phyloP scores from a whole-genome alignment of 2,329 filamentous ascomycete species.

The Alternaria panax region DNA sequence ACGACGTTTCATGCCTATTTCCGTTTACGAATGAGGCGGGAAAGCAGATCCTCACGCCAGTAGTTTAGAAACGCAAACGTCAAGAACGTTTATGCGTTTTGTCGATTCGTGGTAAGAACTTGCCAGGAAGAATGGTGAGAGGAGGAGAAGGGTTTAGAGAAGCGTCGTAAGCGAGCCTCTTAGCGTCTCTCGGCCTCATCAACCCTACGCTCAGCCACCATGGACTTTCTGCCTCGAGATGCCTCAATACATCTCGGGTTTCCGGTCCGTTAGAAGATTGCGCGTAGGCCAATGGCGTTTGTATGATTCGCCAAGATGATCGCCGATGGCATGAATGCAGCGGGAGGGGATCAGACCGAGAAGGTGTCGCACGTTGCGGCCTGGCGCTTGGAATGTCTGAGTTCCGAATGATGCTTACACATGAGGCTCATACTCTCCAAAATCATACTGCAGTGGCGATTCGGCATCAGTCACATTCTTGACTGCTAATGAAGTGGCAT shows the following conservation, averaged over 20 bases:
- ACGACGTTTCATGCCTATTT: slow-evolving; percentile 26
- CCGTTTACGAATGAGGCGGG: slow-evolving; percentile 31
- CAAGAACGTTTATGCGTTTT: slow-evolving; percentile 36
- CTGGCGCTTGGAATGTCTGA: slow-evolving; percentile 34
- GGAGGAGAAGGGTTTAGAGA: neutral
- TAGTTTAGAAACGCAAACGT: slow-evolving; percentile 27
- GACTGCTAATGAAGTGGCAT: neutral
- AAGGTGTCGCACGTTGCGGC: slow-evolving; percentile 26
- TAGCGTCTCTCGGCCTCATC: slow-evolving; percentile 10
- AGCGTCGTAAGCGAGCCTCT: slow-evolving; percentile 17
- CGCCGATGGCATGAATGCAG: slow-evolving; percentile 9
- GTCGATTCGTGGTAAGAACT: slow-evolving; percentile 3
- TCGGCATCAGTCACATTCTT: neutral
- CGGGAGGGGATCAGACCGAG: slow-evolving; percentile 27
- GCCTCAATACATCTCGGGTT: slow-evolving; percentile 24
- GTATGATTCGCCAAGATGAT: slow-evolving; percentile 4
- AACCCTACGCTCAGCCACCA: slow-evolving; percentile 19
- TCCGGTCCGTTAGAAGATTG: slow-evolving; percentile 29
- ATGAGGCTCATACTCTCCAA: neutral
- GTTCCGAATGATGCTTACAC: slow-evolving; percentile 17
- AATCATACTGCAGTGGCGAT: neutral
- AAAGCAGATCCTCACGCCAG: slow-evolving; percentile 18
- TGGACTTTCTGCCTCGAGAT: slow-evolving; percentile 17
- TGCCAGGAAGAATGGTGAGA: neutral
- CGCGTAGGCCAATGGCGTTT: neutral